phyloP scores from a whole-genome alignment of 2,329 filamentous ascomycete species.

The Ophiostoma angusticollis region DNA sequence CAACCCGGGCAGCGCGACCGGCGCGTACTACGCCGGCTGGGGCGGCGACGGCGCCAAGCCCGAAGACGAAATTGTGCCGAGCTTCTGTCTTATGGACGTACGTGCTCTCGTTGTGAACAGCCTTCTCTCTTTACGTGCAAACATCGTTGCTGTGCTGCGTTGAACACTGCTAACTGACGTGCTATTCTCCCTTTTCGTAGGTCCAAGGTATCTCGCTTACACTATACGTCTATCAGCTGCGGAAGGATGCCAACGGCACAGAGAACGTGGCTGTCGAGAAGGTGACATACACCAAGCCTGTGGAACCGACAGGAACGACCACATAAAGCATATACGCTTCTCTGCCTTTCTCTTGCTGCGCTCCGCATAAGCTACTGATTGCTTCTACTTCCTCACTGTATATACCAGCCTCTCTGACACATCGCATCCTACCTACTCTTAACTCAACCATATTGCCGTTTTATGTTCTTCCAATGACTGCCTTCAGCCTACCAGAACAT shows the following conservation, averaged over 20 bases:
- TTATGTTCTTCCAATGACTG: too few species aligned
- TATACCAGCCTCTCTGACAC: too few species aligned
- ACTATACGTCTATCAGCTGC: slow-evolving; percentile 82
- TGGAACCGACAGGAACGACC: slow-evolving; percentile 41
- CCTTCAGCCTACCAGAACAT: too few species aligned
- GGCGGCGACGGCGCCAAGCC: slow-evolving; percentile 56
- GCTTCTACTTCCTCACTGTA: background rate
- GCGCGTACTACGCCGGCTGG: slow-evolving; percentile 48
- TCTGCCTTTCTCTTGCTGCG: background rate
- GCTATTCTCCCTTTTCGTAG: slow-evolving; percentile 29
- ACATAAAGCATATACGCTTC: slow-evolving; percentile 23
- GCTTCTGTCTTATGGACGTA: slow-evolving; percentile 97
- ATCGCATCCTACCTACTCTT: too few species aligned
- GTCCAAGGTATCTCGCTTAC: slow-evolving; percentile 94
- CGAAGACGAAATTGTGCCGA: slow-evolving; percentile 67
- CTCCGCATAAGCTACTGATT: too few species aligned
- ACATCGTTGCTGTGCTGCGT: too few species aligned
- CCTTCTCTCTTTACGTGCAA: too few species aligned
- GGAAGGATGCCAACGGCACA: slow-evolving; percentile 61
- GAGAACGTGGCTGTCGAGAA: slow-evolving; percentile 78
- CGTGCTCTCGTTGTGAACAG: slow-evolving; percentile 34
- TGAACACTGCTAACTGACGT: too few species aligned
- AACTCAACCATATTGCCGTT: too few species aligned
- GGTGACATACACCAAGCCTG: slow-evolving; percentile 72
- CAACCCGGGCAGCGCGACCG: slow-evolving; percentile 54